Evolutionary conservation across 1,284 basidiomycete species (phyloP).

Genomic region (Puccinia coronata): DNA sequence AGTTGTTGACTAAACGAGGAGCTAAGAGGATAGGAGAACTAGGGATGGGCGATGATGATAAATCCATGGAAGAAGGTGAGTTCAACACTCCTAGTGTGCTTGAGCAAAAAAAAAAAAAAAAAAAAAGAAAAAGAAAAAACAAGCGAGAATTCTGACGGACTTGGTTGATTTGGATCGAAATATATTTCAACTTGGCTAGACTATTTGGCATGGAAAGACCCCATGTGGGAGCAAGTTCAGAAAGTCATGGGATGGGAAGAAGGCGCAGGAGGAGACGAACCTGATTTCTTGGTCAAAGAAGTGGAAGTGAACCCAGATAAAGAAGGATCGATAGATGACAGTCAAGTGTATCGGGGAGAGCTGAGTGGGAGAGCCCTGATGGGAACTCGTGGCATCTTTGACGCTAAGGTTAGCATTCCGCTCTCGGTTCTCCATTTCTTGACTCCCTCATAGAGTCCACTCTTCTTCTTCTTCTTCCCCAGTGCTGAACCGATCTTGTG

Average conservation of each 20-base stretch:
- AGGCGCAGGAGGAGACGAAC: constrained; percentile 89
- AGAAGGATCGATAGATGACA: constrained; percentile 52
- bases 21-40: constrained; percentile 82
- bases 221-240: constrained; percentile 88
- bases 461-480: constrained; percentile 37
- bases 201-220: constrained; percentile 99
- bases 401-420: constrained; percentile 92
- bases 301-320: constrained; percentile 60
- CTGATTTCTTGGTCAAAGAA: constrained; percentile 90
- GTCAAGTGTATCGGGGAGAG: constrained; percentile 58
- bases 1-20: constrained; percentile 74
- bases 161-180: background rate
- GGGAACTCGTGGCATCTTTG: constrained; percentile 59
- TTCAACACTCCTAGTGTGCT: no score
- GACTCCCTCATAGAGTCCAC: constrained; percentile 54
- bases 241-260: constrained; percentile 83
- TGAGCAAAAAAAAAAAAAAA: background rate
- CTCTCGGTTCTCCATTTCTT: no score
- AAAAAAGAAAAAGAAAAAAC: background rate
- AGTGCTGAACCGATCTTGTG: constrained; percentile 20
- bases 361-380: constrained; percentile 50
- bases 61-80: constrained; percentile 86
- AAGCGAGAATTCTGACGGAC: background rate
- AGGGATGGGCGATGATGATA: constrained; percentile 97
- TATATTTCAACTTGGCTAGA: constrained; percentile 62